Evolutionary conservation across 73 alveolate species (phyloP), one percentile per base, ranked within the genome.

Genomic region (Uronychia binucleata): DNA sequence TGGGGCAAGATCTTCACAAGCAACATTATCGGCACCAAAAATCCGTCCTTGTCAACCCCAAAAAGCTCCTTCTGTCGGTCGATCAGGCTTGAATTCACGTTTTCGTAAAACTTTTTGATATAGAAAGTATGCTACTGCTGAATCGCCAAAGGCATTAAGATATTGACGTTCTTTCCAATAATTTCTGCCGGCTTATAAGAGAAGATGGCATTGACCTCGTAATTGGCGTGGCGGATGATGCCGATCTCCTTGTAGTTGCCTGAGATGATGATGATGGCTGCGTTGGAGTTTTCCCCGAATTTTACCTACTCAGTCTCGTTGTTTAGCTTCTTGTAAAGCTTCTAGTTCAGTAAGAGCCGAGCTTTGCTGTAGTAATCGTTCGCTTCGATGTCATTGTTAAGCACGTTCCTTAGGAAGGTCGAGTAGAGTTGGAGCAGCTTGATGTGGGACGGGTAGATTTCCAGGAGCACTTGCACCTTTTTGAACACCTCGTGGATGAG

Each of bases 261-360:
- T 31, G 57, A 31, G 30, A 76, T 31, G 25, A 76, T 76, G 59
- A 76, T 11, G 29, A 76, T 31, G 59, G 82, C 59, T 76, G 82
- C 58, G 14, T 28, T 28, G 1, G 82, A 76, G 59, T 76, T 76
- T 28, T 76, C 82, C 1, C 82, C 82, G 29, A 76, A 76, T 26
- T 67, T 67, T 26, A 67, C 5, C 29, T 1, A 26, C 26, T 67
- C 78, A 26, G 29, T 28, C n/a, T 46, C 67, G 19, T 46, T 46
- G n/a, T n/a, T n/a, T 11, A 46, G 67, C 19, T 46, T 46, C 13
- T 67, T 67, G 26, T 67, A 25, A 5, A 28, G 32, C 30, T 67
- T 67, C 32, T 1, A 1, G 34, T 28, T 67, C 32, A 26, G 14
- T 28, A 67, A 5, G 30, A 14, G 14, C 32, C 32, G 1, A 67